Evolutionary conservation across 352 stramenopile genomes (phyloP).

Genomic region (Pythium aphanidermatum): DNA sequence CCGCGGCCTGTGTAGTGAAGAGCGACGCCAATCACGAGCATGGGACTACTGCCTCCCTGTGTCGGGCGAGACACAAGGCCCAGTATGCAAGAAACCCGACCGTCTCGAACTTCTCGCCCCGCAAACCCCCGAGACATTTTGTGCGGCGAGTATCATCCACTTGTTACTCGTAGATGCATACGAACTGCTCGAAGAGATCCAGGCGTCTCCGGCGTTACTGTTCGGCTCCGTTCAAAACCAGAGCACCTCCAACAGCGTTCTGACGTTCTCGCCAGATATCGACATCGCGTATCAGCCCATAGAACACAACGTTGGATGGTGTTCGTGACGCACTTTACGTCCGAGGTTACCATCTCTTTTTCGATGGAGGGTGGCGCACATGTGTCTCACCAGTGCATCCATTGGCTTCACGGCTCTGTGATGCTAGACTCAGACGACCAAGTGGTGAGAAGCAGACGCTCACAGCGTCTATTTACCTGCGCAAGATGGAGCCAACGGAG

Average conservation of each 20-base stretch:
- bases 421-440: conserved; percentile 5
- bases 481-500: conserved; percentile 19
- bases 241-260: conserved; percentile 39
- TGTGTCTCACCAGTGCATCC: conserved; percentile 29
- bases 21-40: conserved; percentile 3
- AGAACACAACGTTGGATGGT: conserved; percentile 4
- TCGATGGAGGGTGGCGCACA: conserved; percentile 17
- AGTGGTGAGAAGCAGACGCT: no score
- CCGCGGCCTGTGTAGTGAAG: conserved; percentile 11
- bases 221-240: conserved; percentile 42
- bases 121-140: conserved; percentile 23
- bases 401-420: conserved; percentile 22
- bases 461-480: conserved; percentile 17
- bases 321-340: conserved; percentile 16
- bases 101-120: conserved; percentile 37
- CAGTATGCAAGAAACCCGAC: conserved; percentile 36
- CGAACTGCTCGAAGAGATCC: conserved; percentile 24
- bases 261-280: conserved; percentile 48
- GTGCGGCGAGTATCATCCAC: conserved; percentile 43
- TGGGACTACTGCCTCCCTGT: conserved; percentile 49
- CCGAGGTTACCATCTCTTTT: conserved; percentile 52
- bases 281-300: conserved; percentile 33
- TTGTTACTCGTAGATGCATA: conserved; percentile 52
- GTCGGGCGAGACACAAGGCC: conserved; percentile 31
- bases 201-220: conserved; percentile 24